These are phyloP conservation scores for Phialophora macrospora DNA, from an alignment of 2,329 filamentous ascomycete species.

Conservation along the genomic window DNA sequence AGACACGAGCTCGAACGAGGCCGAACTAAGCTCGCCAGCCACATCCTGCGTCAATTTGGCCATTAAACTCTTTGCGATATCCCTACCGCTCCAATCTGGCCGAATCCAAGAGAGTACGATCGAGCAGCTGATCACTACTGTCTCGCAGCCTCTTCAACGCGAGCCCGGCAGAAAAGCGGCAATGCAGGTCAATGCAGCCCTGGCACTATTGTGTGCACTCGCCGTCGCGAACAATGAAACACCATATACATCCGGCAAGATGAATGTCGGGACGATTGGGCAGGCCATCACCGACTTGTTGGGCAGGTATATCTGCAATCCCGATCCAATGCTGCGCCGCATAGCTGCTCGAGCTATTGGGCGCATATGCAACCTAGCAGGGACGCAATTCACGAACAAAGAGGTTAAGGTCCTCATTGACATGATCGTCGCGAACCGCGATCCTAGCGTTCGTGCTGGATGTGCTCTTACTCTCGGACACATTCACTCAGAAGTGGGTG, in stretches of 20 bases:
- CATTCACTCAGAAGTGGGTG: conserved; percentile 93
- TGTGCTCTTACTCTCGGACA: conserved; percentile 92
- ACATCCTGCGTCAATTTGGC: conserved; percentile 95
- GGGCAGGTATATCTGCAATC: conserved; percentile 74
- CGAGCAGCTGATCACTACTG: conserved; percentile 88
- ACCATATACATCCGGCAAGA: conserved; percentile 70
- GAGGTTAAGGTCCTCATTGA: conserved; percentile 93
- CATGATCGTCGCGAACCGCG: conserved; percentile 89
- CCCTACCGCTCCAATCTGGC: conserved; percentile 82
- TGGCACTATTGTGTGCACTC: conserved; percentile 77
- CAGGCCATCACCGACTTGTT: conserved; percentile 59
- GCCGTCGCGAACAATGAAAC: conserved; percentile 86
- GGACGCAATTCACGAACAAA: conserved; percentile 83
- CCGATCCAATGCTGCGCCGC: conserved; percentile 83
- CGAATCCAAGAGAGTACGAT: conserved; percentile 96
- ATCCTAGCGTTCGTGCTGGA: conserved; percentile 89
- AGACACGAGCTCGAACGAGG: conserved; percentile 19
- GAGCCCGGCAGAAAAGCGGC: conserved; percentile 88
- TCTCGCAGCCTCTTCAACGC: conserved; percentile 73
- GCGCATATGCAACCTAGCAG: conserved; percentile 80
- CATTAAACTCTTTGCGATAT: conserved; percentile 89
- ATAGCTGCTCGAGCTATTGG: conserved; percentile 85
- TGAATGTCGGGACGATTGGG: conserved; percentile 77
- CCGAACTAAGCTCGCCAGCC: conserved; percentile 64
- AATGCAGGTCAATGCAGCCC: conserved; percentile 86